Evolutionary conservation across 2,329 filamentous ascomycete genomes (phyloP).

Genomic region (Fusarium setosum): DNA sequence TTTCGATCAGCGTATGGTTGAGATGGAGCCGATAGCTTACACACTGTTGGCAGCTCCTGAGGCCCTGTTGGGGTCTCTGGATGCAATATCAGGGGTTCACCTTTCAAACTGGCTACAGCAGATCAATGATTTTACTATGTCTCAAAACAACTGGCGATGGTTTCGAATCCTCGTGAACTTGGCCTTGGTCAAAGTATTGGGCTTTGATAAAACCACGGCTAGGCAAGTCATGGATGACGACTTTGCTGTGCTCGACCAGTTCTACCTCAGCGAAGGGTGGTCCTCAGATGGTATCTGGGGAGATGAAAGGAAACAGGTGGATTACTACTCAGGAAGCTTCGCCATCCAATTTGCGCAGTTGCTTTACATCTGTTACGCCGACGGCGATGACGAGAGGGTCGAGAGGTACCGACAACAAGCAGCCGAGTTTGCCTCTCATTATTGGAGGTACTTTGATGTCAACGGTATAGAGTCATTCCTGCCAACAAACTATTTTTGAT

Average conservation of each 20-base stretch:
- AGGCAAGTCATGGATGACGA: constrained; percentile 52
- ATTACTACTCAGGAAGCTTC: constrained; percentile 64
- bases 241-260: constrained; percentile 54
- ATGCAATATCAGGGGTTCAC: constrained; percentile 43
- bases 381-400: constrained; percentile 52
- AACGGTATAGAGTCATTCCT: constrained; percentile 47
- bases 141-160: constrained; percentile 61
- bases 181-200: constrained; percentile 53
- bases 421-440: constrained; percentile 51
- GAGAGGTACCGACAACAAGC: constrained; percentile 52
- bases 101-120: constrained; percentile 53
- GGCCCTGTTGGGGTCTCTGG: constrained; percentile 41
- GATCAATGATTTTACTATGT: constrained; percentile 56
- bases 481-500: neutral
- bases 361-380: constrained; percentile 55
- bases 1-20: constrained; percentile 63
- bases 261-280: constrained; percentile 58
- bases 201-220: constrained; percentile 47
- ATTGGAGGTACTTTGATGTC: constrained; percentile 60
- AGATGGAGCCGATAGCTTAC: constrained; percentile 61
- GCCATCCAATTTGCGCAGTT: constrained; percentile 63
- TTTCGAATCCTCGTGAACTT: constrained; percentile 61
- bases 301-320: constrained; percentile 51
- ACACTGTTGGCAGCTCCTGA: constrained; percentile 55
- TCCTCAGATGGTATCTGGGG: constrained; percentile 57